These are phyloP conservation scores for Picochlorum sp. DNA, from an alignment of 139 green algal genomes.

Conservation along the genomic window DNA sequence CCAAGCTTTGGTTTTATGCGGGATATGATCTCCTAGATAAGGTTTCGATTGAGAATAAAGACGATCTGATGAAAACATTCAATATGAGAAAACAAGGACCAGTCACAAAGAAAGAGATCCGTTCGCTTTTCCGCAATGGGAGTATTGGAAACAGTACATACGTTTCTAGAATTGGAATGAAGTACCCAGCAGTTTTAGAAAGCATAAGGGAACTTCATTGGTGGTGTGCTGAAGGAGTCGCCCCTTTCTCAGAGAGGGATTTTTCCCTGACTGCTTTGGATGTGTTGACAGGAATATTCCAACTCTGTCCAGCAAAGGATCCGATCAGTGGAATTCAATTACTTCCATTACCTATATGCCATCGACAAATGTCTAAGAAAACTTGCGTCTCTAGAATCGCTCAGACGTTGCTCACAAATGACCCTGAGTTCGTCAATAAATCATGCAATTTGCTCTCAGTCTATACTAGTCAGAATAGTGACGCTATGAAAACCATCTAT, in stretches of 20 bases:
- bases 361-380: conserved; percentile 48
- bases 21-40: neutral
- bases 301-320: conserved; percentile 56
- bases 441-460: conserved; percentile 50
- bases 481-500: conserved; percentile 65
- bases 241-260: conserved; percentile 19
- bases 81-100: conserved; percentile 42
- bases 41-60: neutral
- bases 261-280: conserved; percentile 28
- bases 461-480: conserved; percentile 50
- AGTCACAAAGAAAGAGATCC: conserved; percentile 60
- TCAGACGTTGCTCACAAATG: conserved; percentile 66
- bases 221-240: conserved; percentile 38
- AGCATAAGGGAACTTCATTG: conserved; percentile 74
- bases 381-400: conserved; percentile 50
- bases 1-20: conserved; percentile 65
- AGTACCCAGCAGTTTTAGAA: conserved; percentile 31
- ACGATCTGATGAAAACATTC: neutral
- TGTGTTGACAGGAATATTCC: conserved; percentile 52
- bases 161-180: conserved; percentile 57
- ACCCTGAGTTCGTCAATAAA: conserved; percentile 65
- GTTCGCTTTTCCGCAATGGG: conserved; percentile 37
- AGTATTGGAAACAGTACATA: conserved; percentile 33
- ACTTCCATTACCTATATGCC: conserved; percentile 63
- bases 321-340: conserved; percentile 31